phyloP scores from a whole-genome alignment of 2,329 filamentous ascomycete species.

The Xylariaceae sp. region DNA sequence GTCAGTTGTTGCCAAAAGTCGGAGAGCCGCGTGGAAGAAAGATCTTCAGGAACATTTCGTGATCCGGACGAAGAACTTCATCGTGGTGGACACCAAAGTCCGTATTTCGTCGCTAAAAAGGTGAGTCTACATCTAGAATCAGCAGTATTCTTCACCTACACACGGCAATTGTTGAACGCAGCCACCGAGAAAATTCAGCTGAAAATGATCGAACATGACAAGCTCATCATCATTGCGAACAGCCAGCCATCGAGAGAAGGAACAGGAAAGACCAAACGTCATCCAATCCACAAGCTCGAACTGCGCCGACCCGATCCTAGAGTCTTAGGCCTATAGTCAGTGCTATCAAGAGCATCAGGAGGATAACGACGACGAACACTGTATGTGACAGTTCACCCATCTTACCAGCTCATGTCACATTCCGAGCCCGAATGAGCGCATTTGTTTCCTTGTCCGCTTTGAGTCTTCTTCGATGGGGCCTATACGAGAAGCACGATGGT shows the following conservation, averaged over 20 bases:
- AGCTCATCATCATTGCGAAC: slow-evolving; percentile 18
- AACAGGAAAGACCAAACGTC: slow-evolving; percentile 26
- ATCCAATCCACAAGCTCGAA: slow-evolving; percentile 28
- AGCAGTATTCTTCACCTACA: not conserved
- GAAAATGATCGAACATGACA: slow-evolving; percentile 18
- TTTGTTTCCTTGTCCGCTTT: too few relatives aligned
- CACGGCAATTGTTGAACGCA: not conserved
- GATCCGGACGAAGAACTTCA: slow-evolving; percentile 11
- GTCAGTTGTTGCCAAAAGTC: not conserved
- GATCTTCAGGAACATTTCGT: slow-evolving; percentile 21
- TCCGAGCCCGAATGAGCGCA: too few relatives aligned
- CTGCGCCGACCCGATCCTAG: slow-evolving; percentile 22
- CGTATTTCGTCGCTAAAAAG: not conserved
- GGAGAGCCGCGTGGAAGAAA: not conserved
- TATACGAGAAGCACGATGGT: too few relatives aligned
- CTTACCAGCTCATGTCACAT: not conserved
- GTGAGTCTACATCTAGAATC: not conserved
- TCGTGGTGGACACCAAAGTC: slow-evolving; percentile 1
- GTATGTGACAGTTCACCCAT: not conserved
- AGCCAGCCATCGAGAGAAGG: not conserved
- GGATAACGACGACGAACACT: slow-evolving; percentile 13
- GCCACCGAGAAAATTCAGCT: slow-evolving; percentile 27
- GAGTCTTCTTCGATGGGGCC: too few relatives aligned
- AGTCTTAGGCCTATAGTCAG: slow-evolving; percentile 16
- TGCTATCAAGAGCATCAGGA: slow-evolving; percentile 22